These are phyloP conservation scores for Oryza brachyantha DNA, from an alignment of 176 grass and related monocot genomes.

Conservation along the genomic window DNA sequence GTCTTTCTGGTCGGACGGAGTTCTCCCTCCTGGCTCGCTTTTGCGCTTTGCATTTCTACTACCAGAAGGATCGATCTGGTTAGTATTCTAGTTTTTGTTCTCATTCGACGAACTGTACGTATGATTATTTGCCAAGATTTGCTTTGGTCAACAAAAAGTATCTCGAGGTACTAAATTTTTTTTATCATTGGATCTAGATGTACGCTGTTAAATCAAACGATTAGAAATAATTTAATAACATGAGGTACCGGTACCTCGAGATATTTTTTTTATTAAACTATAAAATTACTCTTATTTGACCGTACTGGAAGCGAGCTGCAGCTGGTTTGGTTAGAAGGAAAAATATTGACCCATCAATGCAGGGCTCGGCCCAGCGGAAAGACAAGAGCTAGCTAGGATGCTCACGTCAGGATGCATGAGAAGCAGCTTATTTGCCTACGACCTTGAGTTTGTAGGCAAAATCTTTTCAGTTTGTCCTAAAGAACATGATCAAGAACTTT, in stretches of 20 bases:
- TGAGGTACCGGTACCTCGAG: too few relatives aligned
- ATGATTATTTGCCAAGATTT: too few relatives aligned
- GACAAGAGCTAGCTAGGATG: neutral
- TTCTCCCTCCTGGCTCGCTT: neutral
- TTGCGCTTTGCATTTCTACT: neutral
- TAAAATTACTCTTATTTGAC: too few relatives aligned
- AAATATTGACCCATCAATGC: neutral
- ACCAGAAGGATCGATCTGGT: neutral
- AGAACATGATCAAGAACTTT: neutral
- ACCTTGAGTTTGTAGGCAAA: neutral
- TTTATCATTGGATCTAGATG: too few relatives aligned
- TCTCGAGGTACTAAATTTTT: too few relatives aligned
- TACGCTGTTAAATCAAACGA: too few relatives aligned
- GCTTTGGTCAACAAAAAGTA: too few relatives aligned
- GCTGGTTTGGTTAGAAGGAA: neutral
- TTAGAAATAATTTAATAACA: too few relatives aligned
- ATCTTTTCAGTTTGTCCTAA: neutral
- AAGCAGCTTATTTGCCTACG: neutral
- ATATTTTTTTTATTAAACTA: too few relatives aligned
- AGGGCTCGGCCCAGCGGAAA: neutral
- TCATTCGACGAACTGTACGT: neutral
- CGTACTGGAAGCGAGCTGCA: neutral
- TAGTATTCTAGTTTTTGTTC: neutral
- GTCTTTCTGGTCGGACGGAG: neutral
- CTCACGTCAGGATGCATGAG: neutral